Conservation (phyloP, 2,329 filamentous ascomycete genomes). For the Paracorniculantispora psalliotae region DNA sequence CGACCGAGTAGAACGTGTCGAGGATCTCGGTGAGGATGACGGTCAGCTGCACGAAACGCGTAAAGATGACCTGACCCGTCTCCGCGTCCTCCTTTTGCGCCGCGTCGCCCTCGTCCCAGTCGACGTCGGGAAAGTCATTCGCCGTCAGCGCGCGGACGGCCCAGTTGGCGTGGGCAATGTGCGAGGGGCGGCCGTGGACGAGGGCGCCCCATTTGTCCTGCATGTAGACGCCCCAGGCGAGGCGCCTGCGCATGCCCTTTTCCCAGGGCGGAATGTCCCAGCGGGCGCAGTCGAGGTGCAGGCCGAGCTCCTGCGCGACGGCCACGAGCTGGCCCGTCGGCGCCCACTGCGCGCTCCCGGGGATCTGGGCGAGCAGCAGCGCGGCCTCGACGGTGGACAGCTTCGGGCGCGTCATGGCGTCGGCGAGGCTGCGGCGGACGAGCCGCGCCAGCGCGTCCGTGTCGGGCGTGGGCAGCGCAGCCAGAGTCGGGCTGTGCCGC, state of each 20-base stretch:
- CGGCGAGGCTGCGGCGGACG: constrained; percentile 65
- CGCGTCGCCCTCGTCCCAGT: constrained; percentile 56
- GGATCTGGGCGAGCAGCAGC: constrained; percentile 67
- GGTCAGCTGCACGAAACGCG: constrained; percentile 70
- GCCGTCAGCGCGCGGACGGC: constrained; percentile 61
- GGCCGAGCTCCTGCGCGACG: constrained; percentile 77
- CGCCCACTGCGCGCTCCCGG: constrained; percentile 75
- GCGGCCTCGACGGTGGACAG: constrained; percentile 76
- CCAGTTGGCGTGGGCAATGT: constrained; percentile 67
- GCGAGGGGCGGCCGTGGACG: constrained; percentile 79
- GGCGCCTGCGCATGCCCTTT: constrained; percentile 73
- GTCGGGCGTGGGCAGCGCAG: constrained; percentile 62
- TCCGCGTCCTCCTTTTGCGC: constrained; percentile 63
- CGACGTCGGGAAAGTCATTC: constrained; percentile 69
- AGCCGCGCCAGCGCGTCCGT: constrained; percentile 68
- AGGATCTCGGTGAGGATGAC: constrained; percentile 74
- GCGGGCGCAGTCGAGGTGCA: constrained; percentile 79
- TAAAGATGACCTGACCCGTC: constrained; percentile 65
- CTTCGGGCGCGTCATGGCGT: constrained; percentile 78
- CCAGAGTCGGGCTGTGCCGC: constrained; percentile 65
- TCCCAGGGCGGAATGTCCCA: constrained; percentile 92
- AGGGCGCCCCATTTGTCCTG: constrained; percentile 89
- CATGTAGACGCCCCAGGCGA: constrained; percentile 91
- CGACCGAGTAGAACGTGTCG: constrained; percentile 76
- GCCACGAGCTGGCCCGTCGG: constrained; percentile 84